Evolutionary conservation across 1,139 yeast species (phyloP), one percentile per base, ranked within the genome.

Genomic region (Magnusiomyces tetraspermus): DNA sequence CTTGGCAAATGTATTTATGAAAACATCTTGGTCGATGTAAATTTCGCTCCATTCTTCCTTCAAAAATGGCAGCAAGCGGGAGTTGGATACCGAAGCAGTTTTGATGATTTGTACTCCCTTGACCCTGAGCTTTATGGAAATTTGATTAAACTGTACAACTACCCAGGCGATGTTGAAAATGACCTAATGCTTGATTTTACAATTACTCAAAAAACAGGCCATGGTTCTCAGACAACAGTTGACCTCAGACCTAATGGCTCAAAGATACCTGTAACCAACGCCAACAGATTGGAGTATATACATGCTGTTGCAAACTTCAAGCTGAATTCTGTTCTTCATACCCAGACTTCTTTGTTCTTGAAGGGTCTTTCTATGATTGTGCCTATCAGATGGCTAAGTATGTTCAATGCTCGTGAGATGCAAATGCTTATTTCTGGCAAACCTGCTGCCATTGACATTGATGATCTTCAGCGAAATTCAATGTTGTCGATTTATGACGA

Each of bases 1-100:
- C 74, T 92, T 49, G 98, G 97, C 1, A 92, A 89, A 64, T 89
- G 97, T 63, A 71, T 92, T n/a, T 88, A 85, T 63, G 96, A 87
- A 54, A 81, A 82, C 53, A 83, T 89, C 2, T 72, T 90, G 58
- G 79, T 92, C 15, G 96, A 90, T 66, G 78, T 87, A 26, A 78
- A 83, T 19, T 90, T 92, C 74, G 90, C 97, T 0, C 87, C 94
- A 2, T 88, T 89, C 60, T 92, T 92, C 63, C 67, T 92, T 49
- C 83, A 81, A 58, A 86, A 85, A 65, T 79, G 94, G 86, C 69
- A 72, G 26, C 68, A 68, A n/a, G 58, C 65, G 1, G 63, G 60
- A 1, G 65, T 74, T 67, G 43, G 43, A 5, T 40, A 44, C 21
- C 77, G 77, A 56, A 78, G 73, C 57, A 79, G 90, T 0, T 82